Percentiles rank a stretch among this genome's conserved stretches.
phyloP scores from a whole-genome alignment of 2,329 filamentous ascomycete species.

The Colletotrichum falcatum region DNA sequence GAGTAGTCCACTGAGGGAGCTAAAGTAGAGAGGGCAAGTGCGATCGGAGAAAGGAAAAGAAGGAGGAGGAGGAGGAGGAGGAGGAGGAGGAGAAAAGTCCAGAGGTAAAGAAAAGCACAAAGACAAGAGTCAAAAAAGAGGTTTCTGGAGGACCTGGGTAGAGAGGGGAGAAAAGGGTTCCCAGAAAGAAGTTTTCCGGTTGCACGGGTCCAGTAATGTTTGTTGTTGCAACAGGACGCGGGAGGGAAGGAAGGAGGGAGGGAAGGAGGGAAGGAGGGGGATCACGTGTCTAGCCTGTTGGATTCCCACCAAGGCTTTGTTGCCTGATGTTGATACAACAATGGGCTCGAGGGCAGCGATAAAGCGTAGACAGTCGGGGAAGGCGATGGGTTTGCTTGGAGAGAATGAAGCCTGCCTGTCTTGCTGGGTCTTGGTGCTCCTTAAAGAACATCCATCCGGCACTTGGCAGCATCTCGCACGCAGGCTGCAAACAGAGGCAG shows the following conservation, averaged over 20 bases:
- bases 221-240: neutral
- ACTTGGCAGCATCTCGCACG: neutral
- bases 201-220: neutral
- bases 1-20: neutral
- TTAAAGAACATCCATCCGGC: neutral
- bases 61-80: neutral
- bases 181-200: neutral
- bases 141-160: neutral
- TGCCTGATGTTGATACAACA: no score
- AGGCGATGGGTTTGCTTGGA: neutral
- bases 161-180: neutral
- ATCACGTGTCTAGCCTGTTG: no score
- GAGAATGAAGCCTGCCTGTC: neutral
- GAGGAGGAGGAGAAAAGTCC: accelerated
- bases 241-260: neutral
- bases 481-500: neutral
- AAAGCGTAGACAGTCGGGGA: no score
- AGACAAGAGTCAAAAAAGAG: neutral
- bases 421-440: neutral
- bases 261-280: no score
- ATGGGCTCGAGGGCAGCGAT: no score
- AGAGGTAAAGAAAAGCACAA: no score
- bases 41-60: neutral
- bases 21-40: neutral
- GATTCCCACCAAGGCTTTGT: no score